Percentiles rank a stretch among this genome's conserved stretches.
phyloP scores from a whole-genome alignment of 2,329 filamentous ascomycete species.

The Pyrenophora tritici-repentis region DNA sequence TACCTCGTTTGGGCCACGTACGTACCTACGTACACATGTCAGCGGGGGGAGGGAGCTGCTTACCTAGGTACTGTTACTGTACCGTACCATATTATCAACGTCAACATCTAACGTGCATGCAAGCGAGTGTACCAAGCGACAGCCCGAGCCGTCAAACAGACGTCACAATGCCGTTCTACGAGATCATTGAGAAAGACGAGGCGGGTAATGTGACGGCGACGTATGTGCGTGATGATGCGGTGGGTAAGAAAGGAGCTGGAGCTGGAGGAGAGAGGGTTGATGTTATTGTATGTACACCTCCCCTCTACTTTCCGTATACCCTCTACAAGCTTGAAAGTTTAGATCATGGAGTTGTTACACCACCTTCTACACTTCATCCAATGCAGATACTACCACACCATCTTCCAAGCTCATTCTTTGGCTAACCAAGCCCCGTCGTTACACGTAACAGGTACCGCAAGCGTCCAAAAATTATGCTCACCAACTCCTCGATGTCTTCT shows the following conservation, averaged over 20 bases:
- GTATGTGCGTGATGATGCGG: conserved; percentile 49
- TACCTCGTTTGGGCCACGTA: too few species aligned
- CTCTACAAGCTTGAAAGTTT: not conserved
- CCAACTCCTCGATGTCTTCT: conserved; percentile 70
- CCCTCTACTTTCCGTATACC: not conserved
- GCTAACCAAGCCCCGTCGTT: too few species aligned
- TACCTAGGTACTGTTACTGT: too few species aligned
- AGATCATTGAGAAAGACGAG: conserved; percentile 54
- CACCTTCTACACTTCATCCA: not conserved
- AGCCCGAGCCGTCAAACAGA: too few species aligned
- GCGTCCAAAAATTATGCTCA: conserved; percentile 31
- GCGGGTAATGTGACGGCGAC: conserved; percentile 55
- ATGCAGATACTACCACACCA: too few species aligned
- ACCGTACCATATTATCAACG: too few species aligned
- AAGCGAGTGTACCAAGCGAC: not conserved
- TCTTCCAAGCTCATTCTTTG: too few species aligned
- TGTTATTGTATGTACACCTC: conserved; percentile 47
- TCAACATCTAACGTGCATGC: not conserved
- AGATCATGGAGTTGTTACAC: not conserved
- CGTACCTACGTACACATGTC: too few species aligned
- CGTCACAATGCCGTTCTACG: not conserved
- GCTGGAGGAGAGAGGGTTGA: conserved; percentile 47
- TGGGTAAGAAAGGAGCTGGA: not conserved
- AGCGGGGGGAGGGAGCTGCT: too few species aligned
- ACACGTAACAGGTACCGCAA: conserved; percentile 3